Conservation (phyloP, 495 filamentous ascomycete genomes). For the Tuber umbilicatum region DNA sequence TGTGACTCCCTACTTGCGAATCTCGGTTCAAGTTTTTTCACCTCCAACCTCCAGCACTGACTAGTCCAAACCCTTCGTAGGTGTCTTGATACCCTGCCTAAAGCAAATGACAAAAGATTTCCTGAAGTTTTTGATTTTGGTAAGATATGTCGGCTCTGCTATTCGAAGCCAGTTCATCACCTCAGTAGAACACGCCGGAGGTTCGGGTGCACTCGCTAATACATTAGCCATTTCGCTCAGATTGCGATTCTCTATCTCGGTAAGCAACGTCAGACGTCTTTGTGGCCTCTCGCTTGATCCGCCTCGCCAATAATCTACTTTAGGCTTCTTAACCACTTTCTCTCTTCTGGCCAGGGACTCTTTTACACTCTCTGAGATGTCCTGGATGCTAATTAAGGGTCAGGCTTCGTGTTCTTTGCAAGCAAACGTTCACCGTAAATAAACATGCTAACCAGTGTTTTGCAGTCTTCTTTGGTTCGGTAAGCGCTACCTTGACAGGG, state of each 20-base stretch:
- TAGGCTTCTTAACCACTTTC: conserved; percentile 89
- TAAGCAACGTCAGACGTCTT: conserved; percentile 38
- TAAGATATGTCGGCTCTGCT: conserved; percentile 24
- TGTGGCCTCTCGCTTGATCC: conserved; percentile 18
- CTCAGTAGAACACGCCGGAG: conserved; percentile 9
- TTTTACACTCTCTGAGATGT: conserved; percentile 69
- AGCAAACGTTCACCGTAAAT: conserved; percentile 23
- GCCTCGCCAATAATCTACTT: conserved; percentile 37
- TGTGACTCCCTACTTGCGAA: conserved; percentile 22
- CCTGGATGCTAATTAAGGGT: conserved; percentile 81
- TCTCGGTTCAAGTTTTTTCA: background rate
- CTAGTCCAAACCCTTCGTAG: conserved; percentile 10
- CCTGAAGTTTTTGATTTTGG: conserved; percentile 81
- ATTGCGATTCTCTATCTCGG: conserved; percentile 70
- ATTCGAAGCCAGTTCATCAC: conserved; percentile 13
- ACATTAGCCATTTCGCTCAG: conserved; percentile 15
- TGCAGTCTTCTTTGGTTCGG: conserved; percentile 55
- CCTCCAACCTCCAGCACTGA: background rate
- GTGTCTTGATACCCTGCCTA: conserved; percentile 65
- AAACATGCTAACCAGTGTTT: conserved; percentile 30
- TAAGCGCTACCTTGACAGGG: conserved; percentile 42
- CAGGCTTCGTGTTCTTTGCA: conserved; percentile 43
- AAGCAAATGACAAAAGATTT: conserved; percentile 95
- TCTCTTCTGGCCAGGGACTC: conserved; percentile 74
- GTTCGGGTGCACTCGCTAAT: conserved; percentile 16